These are phyloP conservation scores for Diaporthe humulicola DNA, from an alignment of 2,329 filamentous ascomycete genomes.

Conservation along the genomic window DNA sequence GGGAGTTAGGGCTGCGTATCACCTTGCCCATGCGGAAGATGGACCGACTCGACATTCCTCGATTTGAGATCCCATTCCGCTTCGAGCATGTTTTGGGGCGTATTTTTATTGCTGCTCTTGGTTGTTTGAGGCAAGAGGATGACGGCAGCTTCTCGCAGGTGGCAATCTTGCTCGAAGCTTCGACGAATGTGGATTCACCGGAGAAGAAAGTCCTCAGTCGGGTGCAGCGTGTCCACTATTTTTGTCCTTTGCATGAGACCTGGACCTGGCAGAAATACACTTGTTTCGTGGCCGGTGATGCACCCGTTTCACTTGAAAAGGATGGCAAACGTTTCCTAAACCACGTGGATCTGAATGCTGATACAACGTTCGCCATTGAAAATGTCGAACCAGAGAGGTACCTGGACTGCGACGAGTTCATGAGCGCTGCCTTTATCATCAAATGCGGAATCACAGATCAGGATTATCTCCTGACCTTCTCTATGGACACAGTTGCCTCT, in stretches of 20 bases:
- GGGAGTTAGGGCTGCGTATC: background rate
- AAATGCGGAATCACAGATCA: background rate
- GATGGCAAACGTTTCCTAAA: background rate
- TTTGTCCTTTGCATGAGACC: background rate
- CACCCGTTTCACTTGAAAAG: background rate
- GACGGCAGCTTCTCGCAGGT: background rate
- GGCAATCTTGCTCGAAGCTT: background rate
- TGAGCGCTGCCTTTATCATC: background rate
- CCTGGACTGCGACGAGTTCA: background rate
- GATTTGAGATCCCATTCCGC: background rate
- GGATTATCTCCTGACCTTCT: background rate
- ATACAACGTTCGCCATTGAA: background rate
- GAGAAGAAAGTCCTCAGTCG: background rate
- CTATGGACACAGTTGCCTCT: background rate
- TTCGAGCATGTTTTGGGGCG: background rate
- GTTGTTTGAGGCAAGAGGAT: background rate
- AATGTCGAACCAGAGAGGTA: background rate
- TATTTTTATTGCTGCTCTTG: background rate
- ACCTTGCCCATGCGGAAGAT: conserved; percentile 4
- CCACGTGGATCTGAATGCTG: background rate
- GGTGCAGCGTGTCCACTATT: background rate
- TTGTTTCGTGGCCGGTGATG: background rate
- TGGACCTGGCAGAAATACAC: background rate
- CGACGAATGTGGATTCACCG: background rate
- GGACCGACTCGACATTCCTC: background rate